Evolutionary conservation across 1,284 basidiomycete species (phyloP).

Genomic region (Melampsora americana): DNA sequence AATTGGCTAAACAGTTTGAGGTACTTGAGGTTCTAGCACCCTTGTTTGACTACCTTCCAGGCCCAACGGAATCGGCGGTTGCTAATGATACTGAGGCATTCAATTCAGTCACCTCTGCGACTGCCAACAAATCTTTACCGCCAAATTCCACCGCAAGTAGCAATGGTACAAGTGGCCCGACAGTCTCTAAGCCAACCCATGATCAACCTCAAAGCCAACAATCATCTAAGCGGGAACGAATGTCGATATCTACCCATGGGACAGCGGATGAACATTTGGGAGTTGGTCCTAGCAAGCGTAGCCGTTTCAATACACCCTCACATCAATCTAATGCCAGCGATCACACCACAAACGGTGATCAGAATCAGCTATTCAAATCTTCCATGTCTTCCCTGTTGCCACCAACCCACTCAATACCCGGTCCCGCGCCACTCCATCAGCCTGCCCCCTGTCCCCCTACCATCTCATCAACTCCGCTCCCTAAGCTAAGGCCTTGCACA

Average conservation of each 20-base stretch:
- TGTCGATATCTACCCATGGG: background rate
- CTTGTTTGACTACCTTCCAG: conserved; percentile 84
- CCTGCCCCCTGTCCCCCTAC: background rate
- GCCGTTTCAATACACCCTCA: conserved; percentile 21
- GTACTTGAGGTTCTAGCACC: conserved; percentile 78
- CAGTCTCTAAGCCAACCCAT: background rate
- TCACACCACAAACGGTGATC: conserved; percentile 11
- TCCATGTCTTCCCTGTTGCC: background rate
- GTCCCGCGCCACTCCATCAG: background rate
- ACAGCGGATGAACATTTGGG: conserved; percentile 15
- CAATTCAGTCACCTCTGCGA: conserved; percentile 6
- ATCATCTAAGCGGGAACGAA: conserved; percentile 9
- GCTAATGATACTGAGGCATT: background rate
- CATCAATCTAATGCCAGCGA: conserved; percentile 22
- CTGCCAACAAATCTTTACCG: background rate
- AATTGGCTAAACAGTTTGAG: conserved; percentile 83
- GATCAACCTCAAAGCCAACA: too few species aligned
- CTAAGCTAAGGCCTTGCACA: background rate
- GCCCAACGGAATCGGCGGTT: conserved; percentile 41
- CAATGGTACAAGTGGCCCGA: background rate
- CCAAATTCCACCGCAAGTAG: background rate
- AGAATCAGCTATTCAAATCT: background rate
- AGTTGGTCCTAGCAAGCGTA: conserved; percentile 35
- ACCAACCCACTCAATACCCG: background rate
- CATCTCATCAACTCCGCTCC: background rate